A percentile compares a stretch with the other conserved stretches of the same genome.
Conservation (phyloP, 768 basidiomycete species). For the Tricholoma hemisulphureum region DNA sequence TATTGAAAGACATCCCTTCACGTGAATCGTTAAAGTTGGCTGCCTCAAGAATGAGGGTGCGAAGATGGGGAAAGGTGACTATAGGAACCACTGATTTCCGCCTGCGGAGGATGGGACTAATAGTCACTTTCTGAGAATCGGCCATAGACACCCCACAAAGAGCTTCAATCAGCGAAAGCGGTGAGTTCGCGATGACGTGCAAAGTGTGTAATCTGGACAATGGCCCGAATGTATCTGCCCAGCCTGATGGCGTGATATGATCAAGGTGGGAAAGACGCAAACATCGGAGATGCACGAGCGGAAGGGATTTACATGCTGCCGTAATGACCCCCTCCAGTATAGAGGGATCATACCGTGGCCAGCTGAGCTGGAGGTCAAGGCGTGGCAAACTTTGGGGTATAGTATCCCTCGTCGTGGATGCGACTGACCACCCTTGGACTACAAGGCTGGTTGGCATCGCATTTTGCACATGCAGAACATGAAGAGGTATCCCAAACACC, state of each 20-base stretch:
- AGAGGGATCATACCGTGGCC: conserved; percentile 14
- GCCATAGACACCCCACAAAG: conserved; percentile 20
- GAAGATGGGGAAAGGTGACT: conserved; percentile 28
- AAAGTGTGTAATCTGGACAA: conserved; percentile 26
- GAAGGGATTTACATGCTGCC: conserved; percentile 22
- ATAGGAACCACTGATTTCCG: conserved; percentile 11
- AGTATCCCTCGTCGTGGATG: neutral
- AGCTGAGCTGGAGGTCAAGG: conserved; percentile 24
- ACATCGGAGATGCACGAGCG: conserved; percentile 22
- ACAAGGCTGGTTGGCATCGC: conserved; percentile 12
- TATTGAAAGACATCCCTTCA: conserved; percentile 2
- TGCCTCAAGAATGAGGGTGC: conserved; percentile 23
- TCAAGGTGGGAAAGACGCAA: conserved; percentile 23
- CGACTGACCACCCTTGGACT: conserved; percentile 16
- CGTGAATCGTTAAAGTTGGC: conserved; percentile 18
- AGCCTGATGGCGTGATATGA: conserved; percentile 16
- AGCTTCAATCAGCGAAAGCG: conserved; percentile 22
- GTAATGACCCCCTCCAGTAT: conserved; percentile 16
- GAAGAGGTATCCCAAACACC: conserved; percentile 8
- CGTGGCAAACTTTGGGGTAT: conserved; percentile 1
- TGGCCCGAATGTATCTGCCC: conserved; percentile 26
- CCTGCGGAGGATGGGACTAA: conserved; percentile 11
- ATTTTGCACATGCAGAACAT: conserved; percentile 12
- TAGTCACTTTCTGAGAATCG: conserved; percentile 10
- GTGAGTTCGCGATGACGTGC: conserved; percentile 20